phyloP scores from a whole-genome alignment of 2,329 filamentous ascomycete species.

The Pseudopyricularia cyperi region DNA sequence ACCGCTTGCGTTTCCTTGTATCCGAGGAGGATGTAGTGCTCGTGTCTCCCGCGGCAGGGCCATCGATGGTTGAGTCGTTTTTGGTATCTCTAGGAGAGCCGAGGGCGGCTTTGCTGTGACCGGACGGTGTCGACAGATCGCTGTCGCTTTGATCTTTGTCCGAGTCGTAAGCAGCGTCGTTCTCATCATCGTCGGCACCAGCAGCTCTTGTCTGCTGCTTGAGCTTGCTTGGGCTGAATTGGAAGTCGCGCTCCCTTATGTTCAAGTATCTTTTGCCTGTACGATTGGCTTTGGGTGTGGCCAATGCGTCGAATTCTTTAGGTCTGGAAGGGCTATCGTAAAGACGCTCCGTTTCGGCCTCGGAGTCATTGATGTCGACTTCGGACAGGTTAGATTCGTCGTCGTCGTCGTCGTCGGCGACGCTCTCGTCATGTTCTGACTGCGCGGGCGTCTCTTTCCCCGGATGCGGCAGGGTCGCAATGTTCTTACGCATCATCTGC shows the following conservation, averaged over 20 bases:
- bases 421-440: constrained; percentile 3
- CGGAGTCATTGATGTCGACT: constrained; percentile 49
- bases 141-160: constrained; percentile 18
- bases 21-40: constrained; percentile 16
- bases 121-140: constrained; percentile 2
- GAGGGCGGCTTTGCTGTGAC: not conserved
- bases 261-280: constrained; percentile 42
- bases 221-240: constrained; percentile 67
- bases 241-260: constrained; percentile 32
- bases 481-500: constrained; percentile 13
- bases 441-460: constrained; percentile 4
- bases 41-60: constrained; percentile 14
- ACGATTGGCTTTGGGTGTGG: constrained; percentile 42
- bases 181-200: constrained; percentile 13
- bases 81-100: constrained; percentile 10
- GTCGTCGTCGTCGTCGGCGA: constrained; percentile 15
- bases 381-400: constrained; percentile 38
- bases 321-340: constrained; percentile 68
- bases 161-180: constrained; percentile 19
- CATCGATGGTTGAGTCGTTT: constrained; percentile 6
- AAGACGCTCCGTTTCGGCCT: constrained; percentile 88
- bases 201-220: constrained; percentile 31
- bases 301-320: constrained; percentile 16
- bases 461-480: not conserved
- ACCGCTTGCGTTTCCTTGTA: constrained; percentile 38